Evolutionary conservation across 805 yeast species (phyloP).

Genomic region (Pichia sporocuriosa): DNA sequence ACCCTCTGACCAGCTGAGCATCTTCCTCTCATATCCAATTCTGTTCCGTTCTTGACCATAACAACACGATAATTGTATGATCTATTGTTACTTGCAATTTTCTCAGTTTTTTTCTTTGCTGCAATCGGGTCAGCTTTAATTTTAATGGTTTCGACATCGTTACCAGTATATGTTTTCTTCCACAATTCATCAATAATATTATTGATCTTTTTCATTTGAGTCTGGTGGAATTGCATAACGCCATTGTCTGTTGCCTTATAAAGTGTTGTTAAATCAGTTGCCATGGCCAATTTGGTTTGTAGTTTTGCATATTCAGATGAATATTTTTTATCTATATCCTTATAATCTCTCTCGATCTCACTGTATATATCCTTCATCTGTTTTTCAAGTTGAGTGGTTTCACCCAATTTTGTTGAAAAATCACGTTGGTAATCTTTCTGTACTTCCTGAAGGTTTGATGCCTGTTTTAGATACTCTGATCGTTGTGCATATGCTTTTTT

Average conservation of each 20-base stretch:
- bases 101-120: conserved; percentile 31
- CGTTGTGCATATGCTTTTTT: conserved; percentile 49
- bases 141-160: conserved; percentile 87
- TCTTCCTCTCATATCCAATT: conserved; percentile 95
- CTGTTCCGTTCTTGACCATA: conserved; percentile 88
- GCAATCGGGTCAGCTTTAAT: conserved; percentile 71
- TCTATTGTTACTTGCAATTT: conserved; percentile 35
- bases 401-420: conserved; percentile 78
- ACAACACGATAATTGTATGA: conserved; percentile 90
- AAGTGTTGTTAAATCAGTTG: conserved; percentile 76
- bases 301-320: conserved; percentile 66
- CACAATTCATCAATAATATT: conserved; percentile 83
- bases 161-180: conserved; percentile 90
- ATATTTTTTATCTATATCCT: conserved; percentile 56
- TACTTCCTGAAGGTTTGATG: conserved; percentile 41
- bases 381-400: conserved; percentile 71
- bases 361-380: conserved; percentile 49
- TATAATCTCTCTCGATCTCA: conserved; percentile 67
- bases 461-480: conserved; percentile 52
- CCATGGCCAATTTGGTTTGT: conserved; percentile 67
- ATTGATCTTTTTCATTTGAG: conserved; percentile 91
- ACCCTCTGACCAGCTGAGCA: conserved; percentile 98
- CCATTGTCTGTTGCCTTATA: conserved; percentile 85
- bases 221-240: conserved; percentile 84
- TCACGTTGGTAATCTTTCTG: conserved; percentile 51